These are phyloP conservation scores for Pyronema domesticum DNA, from an alignment of 495 filamentous ascomycete species.

Conservation along the genomic window DNA sequence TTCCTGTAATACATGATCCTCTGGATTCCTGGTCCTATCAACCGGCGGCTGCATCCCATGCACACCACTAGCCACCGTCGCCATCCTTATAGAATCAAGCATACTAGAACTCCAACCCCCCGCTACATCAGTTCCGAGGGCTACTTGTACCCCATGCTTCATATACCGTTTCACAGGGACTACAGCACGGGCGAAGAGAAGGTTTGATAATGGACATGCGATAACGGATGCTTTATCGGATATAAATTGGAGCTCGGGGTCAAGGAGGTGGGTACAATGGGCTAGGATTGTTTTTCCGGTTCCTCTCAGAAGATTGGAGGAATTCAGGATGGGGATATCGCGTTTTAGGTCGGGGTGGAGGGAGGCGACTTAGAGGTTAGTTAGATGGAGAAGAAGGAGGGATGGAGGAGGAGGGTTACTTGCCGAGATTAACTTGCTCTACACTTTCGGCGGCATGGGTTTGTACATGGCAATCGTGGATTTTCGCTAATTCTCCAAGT, in stretches of 20 bases:
- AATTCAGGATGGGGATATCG: slow-evolving; percentile 38
- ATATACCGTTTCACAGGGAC: slow-evolving; percentile 40
- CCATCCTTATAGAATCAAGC: slow-evolving; percentile 2
- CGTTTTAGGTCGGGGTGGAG: slow-evolving; percentile 26
- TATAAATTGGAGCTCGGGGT: slow-evolving; percentile 27
- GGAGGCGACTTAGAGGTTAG: neutral
- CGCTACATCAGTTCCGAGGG: slow-evolving; percentile 47
- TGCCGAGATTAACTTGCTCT: slow-evolving; percentile 15
- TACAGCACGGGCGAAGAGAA: slow-evolving; percentile 41
- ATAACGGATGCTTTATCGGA: slow-evolving; percentile 26
- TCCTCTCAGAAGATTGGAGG: slow-evolving; percentile 32
- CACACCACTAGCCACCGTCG: neutral
- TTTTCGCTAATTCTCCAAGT: slow-evolving; percentile 33
- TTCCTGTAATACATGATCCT: neutral
- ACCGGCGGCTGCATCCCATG: neutral
- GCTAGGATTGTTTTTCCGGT: slow-evolving; percentile 41
- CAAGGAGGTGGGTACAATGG: slow-evolving; percentile 42
- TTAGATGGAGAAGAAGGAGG: neutral
- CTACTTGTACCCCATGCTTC: slow-evolving; percentile 45
- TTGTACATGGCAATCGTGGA: slow-evolving; percentile 13
- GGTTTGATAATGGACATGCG: slow-evolving; percentile 44
- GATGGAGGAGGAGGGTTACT: neutral
- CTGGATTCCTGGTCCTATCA: neutral
- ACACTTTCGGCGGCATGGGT: slow-evolving; percentile 20
- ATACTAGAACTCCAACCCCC: slow-evolving; percentile 46